phyloP scores from a whole-genome alignment of 1,284 basidiomycete genomes.

The Golubevia sp. region DNA sequence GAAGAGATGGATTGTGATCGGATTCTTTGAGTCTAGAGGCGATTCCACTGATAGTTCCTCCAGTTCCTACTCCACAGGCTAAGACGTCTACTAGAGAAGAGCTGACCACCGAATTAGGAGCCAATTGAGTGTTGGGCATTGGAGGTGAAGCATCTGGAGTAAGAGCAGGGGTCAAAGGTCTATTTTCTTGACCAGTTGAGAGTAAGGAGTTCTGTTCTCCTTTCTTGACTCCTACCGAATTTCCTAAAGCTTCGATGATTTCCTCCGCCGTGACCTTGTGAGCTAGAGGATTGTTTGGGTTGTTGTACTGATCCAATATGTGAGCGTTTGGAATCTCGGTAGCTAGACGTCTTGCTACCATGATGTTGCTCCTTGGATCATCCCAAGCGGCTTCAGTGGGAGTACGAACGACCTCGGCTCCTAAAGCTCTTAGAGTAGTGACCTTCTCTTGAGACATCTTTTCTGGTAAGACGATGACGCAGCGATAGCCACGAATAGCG shows the following conservation, averaged over 20 bases:
- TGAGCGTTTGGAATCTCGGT: constrained; percentile 81
- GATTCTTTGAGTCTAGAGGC: constrained; percentile 72
- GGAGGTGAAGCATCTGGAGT: constrained; percentile 33
- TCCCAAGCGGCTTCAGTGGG: constrained; percentile 87
- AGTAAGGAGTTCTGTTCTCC: constrained; percentile 71
- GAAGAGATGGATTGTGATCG: constrained; percentile 44
- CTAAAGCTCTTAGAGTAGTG: constrained; percentile 84
- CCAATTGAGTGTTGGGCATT: constrained; percentile 61
- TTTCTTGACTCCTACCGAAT: not conserved
- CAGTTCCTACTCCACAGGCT: constrained; percentile 89
- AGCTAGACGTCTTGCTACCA: constrained; percentile 78
- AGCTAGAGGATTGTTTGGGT: constrained; percentile 67
- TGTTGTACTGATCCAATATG: constrained; percentile 85
- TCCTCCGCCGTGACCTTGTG: constrained; percentile 47
- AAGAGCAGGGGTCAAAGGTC: constrained; percentile 32
- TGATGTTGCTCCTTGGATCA: constrained; percentile 84
- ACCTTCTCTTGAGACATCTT: constrained; percentile 99
- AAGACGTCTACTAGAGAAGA: constrained; percentile 72
- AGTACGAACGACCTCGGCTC: constrained; percentile 90
- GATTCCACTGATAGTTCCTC: constrained; percentile 88
- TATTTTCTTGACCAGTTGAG: constrained; percentile 74
- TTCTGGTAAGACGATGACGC: constrained; percentile 86
- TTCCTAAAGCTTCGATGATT: constrained; percentile 21
- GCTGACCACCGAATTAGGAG: constrained; percentile 57
- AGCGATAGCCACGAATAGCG: constrained; percentile 79